Evolutionary conservation across 371 early-diverging fungal genomes (phyloP).

Genomic region (Capniomyces stellatus): DNA sequence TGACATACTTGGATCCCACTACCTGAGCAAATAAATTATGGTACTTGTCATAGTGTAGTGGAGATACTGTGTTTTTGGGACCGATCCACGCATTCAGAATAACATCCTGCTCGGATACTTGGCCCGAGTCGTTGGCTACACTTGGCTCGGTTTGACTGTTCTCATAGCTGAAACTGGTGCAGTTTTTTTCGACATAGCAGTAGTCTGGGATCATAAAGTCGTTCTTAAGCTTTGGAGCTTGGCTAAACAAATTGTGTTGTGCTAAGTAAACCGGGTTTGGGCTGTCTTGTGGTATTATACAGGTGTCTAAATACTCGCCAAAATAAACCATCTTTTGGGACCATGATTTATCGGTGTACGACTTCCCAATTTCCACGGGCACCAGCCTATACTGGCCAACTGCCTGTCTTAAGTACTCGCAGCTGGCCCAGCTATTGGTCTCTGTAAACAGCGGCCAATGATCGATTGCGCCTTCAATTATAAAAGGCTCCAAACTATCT

Average conservation of each 20-base stretch:
- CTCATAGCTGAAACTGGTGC: constrained; percentile 7
- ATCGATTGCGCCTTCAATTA: constrained; percentile 26
- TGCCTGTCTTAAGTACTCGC: constrained; percentile 31
- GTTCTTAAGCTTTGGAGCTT: constrained; percentile 46
- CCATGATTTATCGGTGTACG: constrained; percentile 64
- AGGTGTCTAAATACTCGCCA: constrained; percentile 42
- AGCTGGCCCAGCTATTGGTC: constrained; percentile 34
- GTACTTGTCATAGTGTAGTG: constrained; percentile 70
- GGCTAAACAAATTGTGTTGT: constrained; percentile 71
- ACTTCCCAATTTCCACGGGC: constrained; percentile 66
- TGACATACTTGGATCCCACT: constrained; percentile 63
- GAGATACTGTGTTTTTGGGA: constrained; percentile 64
- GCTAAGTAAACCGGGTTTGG: constrained; percentile 50
- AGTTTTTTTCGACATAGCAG: constrained; percentile 31
- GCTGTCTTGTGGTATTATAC: constrained; percentile 14
- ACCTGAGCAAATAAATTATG: constrained; percentile 78
- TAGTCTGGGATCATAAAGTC: constrained; percentile 70
- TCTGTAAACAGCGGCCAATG: constrained; percentile 55
- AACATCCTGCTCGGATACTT: constrained; percentile 33
- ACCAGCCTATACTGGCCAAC: constrained; percentile 59
- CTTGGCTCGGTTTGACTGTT: too few relatives aligned
- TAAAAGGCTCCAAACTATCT: constrained; percentile 6
- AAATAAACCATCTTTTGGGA: constrained; percentile 55
- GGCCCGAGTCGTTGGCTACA: too few relatives aligned
- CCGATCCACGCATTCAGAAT: constrained; percentile 79